Conservation (phyloP, 139 green algal species). For the Coelastrella sp. region DNA sequence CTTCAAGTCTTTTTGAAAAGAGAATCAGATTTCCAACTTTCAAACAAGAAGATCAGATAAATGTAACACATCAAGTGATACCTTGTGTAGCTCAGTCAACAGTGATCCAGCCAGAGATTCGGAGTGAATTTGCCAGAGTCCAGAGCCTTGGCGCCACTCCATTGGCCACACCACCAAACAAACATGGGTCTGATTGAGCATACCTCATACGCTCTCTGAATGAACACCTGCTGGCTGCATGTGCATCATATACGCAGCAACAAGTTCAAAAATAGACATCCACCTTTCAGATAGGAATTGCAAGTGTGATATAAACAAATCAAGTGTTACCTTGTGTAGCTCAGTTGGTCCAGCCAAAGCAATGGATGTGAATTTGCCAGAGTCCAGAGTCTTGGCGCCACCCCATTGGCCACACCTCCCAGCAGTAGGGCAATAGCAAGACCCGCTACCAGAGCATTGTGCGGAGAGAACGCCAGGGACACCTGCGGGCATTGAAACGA, state of each 20-base stretch:
- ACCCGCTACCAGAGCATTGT: neutral
- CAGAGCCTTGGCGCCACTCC: neutral
- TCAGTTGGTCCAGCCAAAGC: neutral
- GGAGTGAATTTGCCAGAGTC: neutral
- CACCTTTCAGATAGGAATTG: no score
- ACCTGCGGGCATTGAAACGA: neutral
- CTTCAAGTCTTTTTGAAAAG: no score
- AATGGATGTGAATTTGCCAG: neutral
- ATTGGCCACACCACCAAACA: constrained; percentile 40
- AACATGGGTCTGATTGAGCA: no score
- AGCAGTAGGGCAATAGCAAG: constrained; percentile 18
- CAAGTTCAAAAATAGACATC: no score
- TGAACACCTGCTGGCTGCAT: no score
- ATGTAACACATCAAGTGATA: no score
- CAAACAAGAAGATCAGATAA: no score
- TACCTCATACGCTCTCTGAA: no score
- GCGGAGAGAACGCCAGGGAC: neutral
- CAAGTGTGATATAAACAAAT: no score
- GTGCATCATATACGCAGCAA: no score
- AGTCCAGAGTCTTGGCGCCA: neutral
- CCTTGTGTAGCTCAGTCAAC: constrained; percentile 41
- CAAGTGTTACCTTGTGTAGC: constrained; percentile 31
- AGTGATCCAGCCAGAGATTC: constrained; percentile 7
- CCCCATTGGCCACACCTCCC: constrained; percentile 36
- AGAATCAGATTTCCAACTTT: no score